Evolutionary conservation across 345 rosid species (phyloP).

Genomic region (Eucalyptus coolabah): DNA sequence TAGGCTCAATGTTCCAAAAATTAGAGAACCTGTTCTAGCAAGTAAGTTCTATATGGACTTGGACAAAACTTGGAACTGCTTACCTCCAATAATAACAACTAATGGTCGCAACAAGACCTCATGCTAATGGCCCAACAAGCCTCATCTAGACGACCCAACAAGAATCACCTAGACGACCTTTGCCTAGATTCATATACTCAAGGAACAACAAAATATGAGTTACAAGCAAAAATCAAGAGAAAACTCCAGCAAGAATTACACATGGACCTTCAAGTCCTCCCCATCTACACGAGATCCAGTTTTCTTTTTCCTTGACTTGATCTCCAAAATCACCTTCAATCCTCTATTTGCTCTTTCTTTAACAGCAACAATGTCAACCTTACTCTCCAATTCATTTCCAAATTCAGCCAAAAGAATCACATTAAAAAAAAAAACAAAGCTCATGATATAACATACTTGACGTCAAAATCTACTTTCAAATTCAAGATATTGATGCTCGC

Average conservation of each 20-base stretch:
- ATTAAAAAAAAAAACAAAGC: not conserved
- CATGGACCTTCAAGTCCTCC: not conserved
- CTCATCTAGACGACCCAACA: not conserved
- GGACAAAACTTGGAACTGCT: rapidly evolving
- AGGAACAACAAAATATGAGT: not conserved
- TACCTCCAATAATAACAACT: too few relatives aligned
- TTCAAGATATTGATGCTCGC: not conserved
- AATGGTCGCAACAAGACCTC: not conserved
- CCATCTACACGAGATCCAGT: not conserved
- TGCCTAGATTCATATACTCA: not conserved
- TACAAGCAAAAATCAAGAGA: not conserved
- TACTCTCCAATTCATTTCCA: not conserved
- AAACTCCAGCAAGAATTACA: not conserved
- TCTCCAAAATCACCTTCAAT: not conserved
- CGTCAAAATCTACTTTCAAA: not conserved
- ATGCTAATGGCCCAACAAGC: not conserved
- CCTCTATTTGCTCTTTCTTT: not conserved
- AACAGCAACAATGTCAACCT: not conserved
- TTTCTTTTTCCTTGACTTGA: not conserved
- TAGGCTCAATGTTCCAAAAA: too few relatives aligned
- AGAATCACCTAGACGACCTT: not conserved
- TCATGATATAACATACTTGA: not conserved
- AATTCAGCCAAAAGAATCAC: not conserved
- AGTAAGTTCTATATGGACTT: too few relatives aligned
- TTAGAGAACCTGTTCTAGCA: rapidly evolving